phyloP scores from a whole-genome alignment of 164 flowering plant genomes.

The Stephania cephalantha region DNA sequence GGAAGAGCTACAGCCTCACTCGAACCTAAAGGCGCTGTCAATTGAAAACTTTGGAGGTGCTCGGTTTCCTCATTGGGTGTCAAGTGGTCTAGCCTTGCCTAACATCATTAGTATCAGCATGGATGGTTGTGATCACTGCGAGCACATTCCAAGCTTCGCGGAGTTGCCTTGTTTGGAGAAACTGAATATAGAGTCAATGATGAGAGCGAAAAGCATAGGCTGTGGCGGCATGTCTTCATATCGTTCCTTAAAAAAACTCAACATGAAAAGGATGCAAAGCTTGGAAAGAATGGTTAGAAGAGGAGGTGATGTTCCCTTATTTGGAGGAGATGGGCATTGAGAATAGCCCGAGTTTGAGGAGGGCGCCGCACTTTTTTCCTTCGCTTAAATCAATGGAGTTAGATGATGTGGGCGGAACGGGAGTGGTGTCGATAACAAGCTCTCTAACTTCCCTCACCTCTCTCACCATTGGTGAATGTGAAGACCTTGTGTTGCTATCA shows the following conservation, averaged over 20 bases:
- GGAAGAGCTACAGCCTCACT: slow-evolving; percentile 14
- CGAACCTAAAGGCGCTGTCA: slow-evolving; percentile 1
- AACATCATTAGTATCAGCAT: background rate
- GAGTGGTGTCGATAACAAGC: background rate
- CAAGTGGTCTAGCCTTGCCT: background rate
- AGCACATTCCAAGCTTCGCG: slow-evolving; percentile 18
- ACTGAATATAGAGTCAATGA: slow-evolving; percentile 10
- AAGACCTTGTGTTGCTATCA: background rate
- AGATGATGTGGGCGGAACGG: background rate
- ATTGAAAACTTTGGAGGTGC: slow-evolving; percentile 3
- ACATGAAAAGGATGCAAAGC: background rate
- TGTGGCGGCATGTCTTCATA: background rate
- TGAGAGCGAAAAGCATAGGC: slow-evolving; percentile 3
- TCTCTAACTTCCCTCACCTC: background rate
- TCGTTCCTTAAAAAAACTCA: slow-evolving; percentile 12
- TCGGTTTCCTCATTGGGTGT: slow-evolving; percentile 1
- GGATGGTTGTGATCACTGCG: background rate
- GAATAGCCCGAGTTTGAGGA: slow-evolving; percentile 1
- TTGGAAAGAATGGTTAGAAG: slow-evolving; percentile 19
- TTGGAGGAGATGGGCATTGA: slow-evolving; percentile 9
- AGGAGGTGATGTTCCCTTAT: background rate
- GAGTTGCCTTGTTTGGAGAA: slow-evolving; percentile 10
- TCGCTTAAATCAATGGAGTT: background rate
- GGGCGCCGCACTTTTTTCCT: background rate
- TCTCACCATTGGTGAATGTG: background rate